Conservation (phyloP, 805 yeast genomes). For the Ogataea corticis region DNA sequence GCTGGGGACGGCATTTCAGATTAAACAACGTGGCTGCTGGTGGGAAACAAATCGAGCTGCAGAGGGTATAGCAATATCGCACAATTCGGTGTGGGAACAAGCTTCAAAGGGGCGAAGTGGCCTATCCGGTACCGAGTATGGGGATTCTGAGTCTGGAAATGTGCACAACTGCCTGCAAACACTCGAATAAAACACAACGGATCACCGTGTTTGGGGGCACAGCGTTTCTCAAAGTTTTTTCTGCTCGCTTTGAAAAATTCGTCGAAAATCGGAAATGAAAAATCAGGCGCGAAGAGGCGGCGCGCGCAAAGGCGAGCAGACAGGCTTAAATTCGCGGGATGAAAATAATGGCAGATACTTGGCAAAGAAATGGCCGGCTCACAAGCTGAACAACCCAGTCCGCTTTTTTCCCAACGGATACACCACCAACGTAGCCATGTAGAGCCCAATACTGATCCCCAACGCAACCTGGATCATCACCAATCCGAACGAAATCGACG, state of each 20-base stretch:
- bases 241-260: neutral
- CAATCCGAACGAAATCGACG: constrained; percentile 60
- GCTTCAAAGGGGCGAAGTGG: neutral
- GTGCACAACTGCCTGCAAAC: neutral
- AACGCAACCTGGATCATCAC: constrained; percentile 92
- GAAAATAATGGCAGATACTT: neutral
- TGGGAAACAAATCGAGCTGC: neutral
- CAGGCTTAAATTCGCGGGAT: neutral
- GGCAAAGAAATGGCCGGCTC: constrained; percentile 8
- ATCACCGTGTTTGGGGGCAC: neutral
- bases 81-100: neutral
- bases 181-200: neutral
- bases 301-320: no score
- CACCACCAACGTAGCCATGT: constrained; percentile 84
- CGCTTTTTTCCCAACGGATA: constrained; percentile 91
- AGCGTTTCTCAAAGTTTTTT: neutral
- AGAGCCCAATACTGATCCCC: constrained; percentile 92
- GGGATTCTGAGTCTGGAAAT: neutral
- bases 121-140: neutral
- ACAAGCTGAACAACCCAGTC: constrained; percentile 83
- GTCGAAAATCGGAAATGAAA: neutral
- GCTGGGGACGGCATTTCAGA: constrained; percentile 41
- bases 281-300: no score
- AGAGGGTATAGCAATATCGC: neutral
- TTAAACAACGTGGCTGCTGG: neutral